Base-by-base conservation (phyloP, 1,284 basidiomycete species). In the Cryptococcus sp. region DNA sequence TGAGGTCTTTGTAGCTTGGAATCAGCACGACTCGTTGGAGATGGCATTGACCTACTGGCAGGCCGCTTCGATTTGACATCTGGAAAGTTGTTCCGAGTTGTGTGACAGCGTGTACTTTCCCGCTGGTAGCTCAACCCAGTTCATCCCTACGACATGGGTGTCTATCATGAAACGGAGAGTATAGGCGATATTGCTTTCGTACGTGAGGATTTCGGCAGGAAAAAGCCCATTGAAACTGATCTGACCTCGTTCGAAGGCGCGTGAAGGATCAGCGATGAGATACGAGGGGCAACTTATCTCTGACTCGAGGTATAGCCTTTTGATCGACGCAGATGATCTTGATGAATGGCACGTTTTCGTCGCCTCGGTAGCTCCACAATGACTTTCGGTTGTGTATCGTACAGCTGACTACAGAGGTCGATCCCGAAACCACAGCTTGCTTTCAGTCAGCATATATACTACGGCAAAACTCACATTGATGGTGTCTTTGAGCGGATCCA, bases 151-250 rank as follows among this genome's bases (percentile, higher is more conserved):
- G 21, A 97, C 90, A 77, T 89, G 84, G 4, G 87, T 86, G 63
- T 97, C 93, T 54, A 97, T 91, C 92, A 97, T 97, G 70, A 95
- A 97, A 4, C 93, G 82, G 39, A 97, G 74, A 1, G 80, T 83
- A 63, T 88, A 97, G 0, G 81, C 81, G 47, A 97, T 86, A 65
- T 97, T 95, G 65, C 90, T 94, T 70, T 97, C 92, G 58, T 80
- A 97, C 0, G 92, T 95, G 37, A 82, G 62, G n/a, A 75, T 57
- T 43, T 73, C 72, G 4, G 73, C 60, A 1, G 79, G 80, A 61
- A 89, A 90, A 16, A 88, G 73, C 40, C 79, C 81, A 49, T 82
- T 78, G 69, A 83, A 94, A 24, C 76, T 73, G 55, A 86, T 81
- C 72, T 92, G 86, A 23, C 84, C 88, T 38, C 82, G 78, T 62